Percentiles rank a stretch among this genome's conserved stretches.
Evolutionary conservation across 2,329 filamentous ascomycete genomes (phyloP).

Genomic region (Bipolaris cookei): DNA sequence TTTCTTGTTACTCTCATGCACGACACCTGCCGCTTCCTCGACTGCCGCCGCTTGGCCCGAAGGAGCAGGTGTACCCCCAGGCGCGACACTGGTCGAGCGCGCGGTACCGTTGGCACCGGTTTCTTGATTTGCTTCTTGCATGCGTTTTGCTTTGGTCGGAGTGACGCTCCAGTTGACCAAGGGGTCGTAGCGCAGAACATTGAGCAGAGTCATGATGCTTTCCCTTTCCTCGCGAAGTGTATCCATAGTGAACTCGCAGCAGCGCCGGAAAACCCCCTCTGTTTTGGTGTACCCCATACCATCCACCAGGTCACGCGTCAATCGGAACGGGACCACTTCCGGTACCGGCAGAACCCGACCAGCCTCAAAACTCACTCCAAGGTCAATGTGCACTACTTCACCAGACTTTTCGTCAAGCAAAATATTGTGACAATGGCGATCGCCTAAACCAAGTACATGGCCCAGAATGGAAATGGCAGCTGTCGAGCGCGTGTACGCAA

Average conservation of each 20-base stretch:
- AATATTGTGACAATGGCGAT: slow-evolving; percentile 96
- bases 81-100: slow-evolving; percentile 40
- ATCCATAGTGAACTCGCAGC: slow-evolving; percentile 96
- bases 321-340: slow-evolving; percentile 91
- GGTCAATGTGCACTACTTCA: slow-evolving; percentile 94
- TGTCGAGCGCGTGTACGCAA: slow-evolving; percentile 91
- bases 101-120: slow-evolving; percentile 50
- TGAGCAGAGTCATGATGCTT: slow-evolving; percentile 97
- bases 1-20: slow-evolving; percentile 44
- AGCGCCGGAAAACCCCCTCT: slow-evolving; percentile 95
- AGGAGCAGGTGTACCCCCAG: slow-evolving; percentile 41
- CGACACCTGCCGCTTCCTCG: slow-evolving; percentile 32
- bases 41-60: slow-evolving; percentile 22
- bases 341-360: slow-evolving; percentile 94
- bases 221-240: slow-evolving; percentile 94
- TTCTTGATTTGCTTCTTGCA: slow-evolving; percentile 67
- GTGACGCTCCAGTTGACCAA: slow-evolving; percentile 95
- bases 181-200: slow-evolving; percentile 97
- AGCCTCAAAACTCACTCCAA: slow-evolving; percentile 96
- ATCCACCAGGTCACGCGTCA: slow-evolving; percentile 93
- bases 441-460: slow-evolving; percentile 88
- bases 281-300: slow-evolving; percentile 96
- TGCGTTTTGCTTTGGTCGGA: slow-evolving; percentile 67
- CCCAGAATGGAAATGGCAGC: slow-evolving; percentile 95
- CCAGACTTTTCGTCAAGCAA: slow-evolving; percentile 87